These are phyloP conservation scores for Adansonia madagascariensis DNA, from an alignment of 441 rosid genomes.

Conservation along the genomic window DNA sequence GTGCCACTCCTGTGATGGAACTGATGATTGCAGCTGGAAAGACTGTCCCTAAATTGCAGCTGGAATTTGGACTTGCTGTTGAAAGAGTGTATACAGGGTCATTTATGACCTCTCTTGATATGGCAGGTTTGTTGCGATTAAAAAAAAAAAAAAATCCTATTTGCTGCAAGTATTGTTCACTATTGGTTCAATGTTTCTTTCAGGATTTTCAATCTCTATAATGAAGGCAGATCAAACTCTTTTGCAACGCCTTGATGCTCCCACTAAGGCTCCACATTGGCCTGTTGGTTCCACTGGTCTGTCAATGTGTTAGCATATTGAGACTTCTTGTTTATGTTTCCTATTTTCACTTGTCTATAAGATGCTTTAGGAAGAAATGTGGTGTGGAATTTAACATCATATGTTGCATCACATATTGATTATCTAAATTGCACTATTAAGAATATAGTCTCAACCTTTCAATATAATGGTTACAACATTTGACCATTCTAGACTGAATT, in stretches of 20 bases:
- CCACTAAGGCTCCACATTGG: constrained; percentile 97
- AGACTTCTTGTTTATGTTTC: constrained; percentile 23
- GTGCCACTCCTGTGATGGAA: constrained; percentile 91
- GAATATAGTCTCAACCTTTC: constrained; percentile 20
- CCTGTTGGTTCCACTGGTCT: constrained; percentile 88
- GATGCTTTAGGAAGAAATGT: constrained; percentile 17
- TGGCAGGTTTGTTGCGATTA: constrained; percentile 72
- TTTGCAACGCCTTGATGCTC: constrained; percentile 80
- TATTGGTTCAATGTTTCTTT: constrained; percentile 27
- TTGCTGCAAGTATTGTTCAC: constrained; percentile 24
- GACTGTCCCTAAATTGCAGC: constrained; percentile 86
- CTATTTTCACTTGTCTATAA: constrained; percentile 3
- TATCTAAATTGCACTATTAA: constrained; percentile 16
- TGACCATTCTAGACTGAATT: constrained; percentile 8
- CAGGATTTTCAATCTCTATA: constrained; percentile 94
- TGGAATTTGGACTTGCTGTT: constrained; percentile 91
- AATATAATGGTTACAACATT: not conserved
- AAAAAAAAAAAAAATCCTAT: not conserved
- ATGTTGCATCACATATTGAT: constrained; percentile 20
- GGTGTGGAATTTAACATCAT: not conserved
- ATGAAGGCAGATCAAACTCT: constrained; percentile 81
- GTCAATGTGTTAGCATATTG: constrained; percentile 37
- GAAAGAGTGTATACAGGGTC: constrained; percentile 94
- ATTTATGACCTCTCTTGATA: constrained; percentile 95
- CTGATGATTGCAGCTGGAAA: constrained; percentile 93